Conservation (phyloP, 306 rosid species). For the Argentina anserina region DNA sequence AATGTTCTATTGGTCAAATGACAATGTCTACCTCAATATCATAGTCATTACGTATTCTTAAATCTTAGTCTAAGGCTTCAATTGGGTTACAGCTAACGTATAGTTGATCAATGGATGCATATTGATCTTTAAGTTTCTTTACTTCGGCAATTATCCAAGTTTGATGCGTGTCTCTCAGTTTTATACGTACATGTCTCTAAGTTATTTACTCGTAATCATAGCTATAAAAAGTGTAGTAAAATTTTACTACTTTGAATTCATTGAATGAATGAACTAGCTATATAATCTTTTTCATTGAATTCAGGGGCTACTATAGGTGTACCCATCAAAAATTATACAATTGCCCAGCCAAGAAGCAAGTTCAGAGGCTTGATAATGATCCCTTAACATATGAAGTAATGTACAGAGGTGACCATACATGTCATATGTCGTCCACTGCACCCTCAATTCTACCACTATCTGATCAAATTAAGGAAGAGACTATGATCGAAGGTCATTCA, state of each 20-base stretch:
- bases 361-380: slow-evolving; percentile 50
- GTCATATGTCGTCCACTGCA: slow-evolving; percentile 69
- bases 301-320: slow-evolving; percentile 66
- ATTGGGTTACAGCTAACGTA: neutral
- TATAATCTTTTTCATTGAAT: neutral
- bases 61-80: neutral
- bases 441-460: slow-evolving; percentile 41
- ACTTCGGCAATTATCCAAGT: neutral
- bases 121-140: too few species aligned
- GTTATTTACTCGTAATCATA: neutral
- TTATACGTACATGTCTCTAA: too few species aligned
- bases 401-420: slow-evolving; percentile 54
- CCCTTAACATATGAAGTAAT: slow-evolving; percentile 47
- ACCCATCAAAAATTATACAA: slow-evolving; percentile 63
- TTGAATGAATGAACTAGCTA: neutral
- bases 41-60: neutral
- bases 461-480: slow-evolving; percentile 19
- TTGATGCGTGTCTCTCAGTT: neutral
- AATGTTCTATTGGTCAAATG: slow-evolving; percentile 1
- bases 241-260: too few species aligned
- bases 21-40: neutral
- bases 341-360: slow-evolving; percentile 70
- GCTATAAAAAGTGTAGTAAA: too few species aligned
- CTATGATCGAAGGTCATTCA: slow-evolving; percentile 5
- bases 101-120: neutral